phyloP scores from a whole-genome alignment of 306 rosid species.

The Inga oerstediana region DNA sequence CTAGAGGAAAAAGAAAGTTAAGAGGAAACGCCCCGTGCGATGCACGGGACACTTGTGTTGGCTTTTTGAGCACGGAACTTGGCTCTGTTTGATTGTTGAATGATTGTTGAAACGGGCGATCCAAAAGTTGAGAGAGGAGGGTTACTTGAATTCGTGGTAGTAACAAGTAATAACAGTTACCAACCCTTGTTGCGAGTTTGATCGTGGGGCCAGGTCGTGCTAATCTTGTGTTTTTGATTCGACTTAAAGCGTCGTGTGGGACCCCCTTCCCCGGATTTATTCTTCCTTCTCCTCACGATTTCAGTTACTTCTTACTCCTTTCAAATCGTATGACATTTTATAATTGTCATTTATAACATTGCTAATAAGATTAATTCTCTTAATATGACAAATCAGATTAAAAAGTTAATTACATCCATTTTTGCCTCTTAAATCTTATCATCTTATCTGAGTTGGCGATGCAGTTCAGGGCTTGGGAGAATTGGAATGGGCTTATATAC shows the following conservation, averaged over 20 bases:
- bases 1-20: background rate
- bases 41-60: background rate
- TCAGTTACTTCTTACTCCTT: background rate
- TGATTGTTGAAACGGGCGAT: constrained; percentile 20
- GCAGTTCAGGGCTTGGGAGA: background rate
- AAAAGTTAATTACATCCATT: no score
- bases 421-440: no score
- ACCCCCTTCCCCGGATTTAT: background rate
- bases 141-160: constrained; percentile 4
- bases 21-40: background rate
- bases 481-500: no score
- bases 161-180: background rate
- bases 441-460: no score
- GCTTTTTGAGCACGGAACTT: constrained; percentile 43
- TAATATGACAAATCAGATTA: no score
- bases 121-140: background rate
- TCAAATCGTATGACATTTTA: background rate
- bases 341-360: no score
- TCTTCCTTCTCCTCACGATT: background rate
- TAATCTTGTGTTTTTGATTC: background rate
- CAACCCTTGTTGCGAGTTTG: background rate
- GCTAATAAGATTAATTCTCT: no score
- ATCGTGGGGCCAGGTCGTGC: background rate
- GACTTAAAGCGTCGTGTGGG: constrained; percentile 13
- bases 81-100: constrained; percentile 35